Percentiles rank a stretch among this genome's conserved stretches.
Conservation (phyloP, 2,329 filamentous ascomycete genomes). For the Paramyrothecium roridum region DNA sequence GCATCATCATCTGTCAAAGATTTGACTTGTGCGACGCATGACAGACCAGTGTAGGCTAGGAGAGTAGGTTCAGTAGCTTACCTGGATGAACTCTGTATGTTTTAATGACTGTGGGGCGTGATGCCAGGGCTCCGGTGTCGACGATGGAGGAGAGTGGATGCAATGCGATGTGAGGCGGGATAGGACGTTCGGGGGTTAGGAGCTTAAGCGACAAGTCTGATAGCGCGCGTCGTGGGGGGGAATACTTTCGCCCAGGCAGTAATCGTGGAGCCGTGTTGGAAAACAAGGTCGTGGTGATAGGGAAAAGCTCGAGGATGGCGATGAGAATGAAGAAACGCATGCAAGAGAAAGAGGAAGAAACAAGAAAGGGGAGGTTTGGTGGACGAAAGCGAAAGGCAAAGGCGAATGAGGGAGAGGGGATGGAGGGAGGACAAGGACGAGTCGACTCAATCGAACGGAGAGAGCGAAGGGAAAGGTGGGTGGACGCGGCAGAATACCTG, state of each 20-base stretch:
- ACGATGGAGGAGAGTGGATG: slow-evolving; percentile 16
- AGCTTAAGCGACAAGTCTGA: slow-evolving; percentile 10
- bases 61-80: slow-evolving; percentile 16
- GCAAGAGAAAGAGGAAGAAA: slow-evolving; percentile 11
- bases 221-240: slow-evolving; percentile 10
- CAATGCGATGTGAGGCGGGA: slow-evolving; percentile 10
- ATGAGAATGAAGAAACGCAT: slow-evolving; percentile 9
- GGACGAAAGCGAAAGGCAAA: slow-evolving; percentile 5
- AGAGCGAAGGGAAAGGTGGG: neutral
- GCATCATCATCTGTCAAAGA: slow-evolving; percentile 1
- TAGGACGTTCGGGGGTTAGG: slow-evolving; percentile 14
- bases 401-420: slow-evolving; percentile 4
- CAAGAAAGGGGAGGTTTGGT: slow-evolving; percentile 12
- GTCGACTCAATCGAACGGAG: neutral
- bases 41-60: slow-evolving; percentile 15
- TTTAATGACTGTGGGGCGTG: slow-evolving; percentile 20
- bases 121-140: slow-evolving; percentile 21
- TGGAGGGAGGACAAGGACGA: neutral
- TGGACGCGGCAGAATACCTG: neutral
- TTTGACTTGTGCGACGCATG: slow-evolving; percentile 12
- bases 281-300: no score
- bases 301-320: neutral
- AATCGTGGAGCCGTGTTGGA: no score
- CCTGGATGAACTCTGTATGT: slow-evolving; percentile 18
- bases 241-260: no score